These are phyloP conservation scores for Colletotrichum theobromicola DNA, from an alignment of 2,329 filamentous ascomycete genomes.

Conservation along the genomic window DNA sequence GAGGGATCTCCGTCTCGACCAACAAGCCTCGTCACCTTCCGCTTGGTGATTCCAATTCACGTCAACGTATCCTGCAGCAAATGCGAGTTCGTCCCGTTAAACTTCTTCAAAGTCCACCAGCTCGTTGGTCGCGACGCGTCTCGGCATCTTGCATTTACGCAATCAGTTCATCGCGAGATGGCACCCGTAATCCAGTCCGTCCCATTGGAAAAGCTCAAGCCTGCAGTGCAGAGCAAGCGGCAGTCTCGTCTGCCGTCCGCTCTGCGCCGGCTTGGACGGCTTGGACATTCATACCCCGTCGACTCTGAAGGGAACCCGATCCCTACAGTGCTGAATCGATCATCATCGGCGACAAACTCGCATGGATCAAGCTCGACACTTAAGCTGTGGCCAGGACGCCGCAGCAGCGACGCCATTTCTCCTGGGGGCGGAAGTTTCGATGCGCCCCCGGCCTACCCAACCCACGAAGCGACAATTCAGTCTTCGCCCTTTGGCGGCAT, in stretches of 20 bases:
- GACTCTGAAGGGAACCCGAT: constrained; percentile 34
- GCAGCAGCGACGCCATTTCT: constrained; percentile 19
- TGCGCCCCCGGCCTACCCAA: constrained; percentile 15
- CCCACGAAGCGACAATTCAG: constrained; percentile 19
- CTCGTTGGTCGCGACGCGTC: constrained; percentile 60
- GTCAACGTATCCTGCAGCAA: constrained; percentile 53
- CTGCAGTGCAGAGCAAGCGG: constrained; percentile 15
- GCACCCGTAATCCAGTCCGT: constrained; percentile 49
- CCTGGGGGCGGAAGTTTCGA: constrained; percentile 16
- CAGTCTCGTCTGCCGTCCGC: constrained; percentile 1
- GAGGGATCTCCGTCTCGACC: constrained; percentile 19
- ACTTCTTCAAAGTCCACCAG: constrained; percentile 71
- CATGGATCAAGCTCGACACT: constrained; percentile 35
- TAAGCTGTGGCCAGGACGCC: constrained; percentile 33
- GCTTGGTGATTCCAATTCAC: constrained; percentile 67
- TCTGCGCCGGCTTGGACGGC: constrained; percentile 2
- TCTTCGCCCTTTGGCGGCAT: constrained; percentile 55
- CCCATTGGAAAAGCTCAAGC: constrained; percentile 23
- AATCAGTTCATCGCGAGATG: constrained; percentile 66
- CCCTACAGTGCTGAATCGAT: constrained; percentile 27
- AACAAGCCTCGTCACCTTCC: constrained; percentile 58
- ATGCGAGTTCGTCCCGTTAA: constrained; percentile 65
- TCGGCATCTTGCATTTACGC: constrained; percentile 64
- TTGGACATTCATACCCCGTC: constrained; percentile 23
- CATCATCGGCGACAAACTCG: constrained; percentile 28